These are phyloP conservation scores for Talaromyces sp. DNA, from an alignment of 2,329 filamentous ascomycete species.

Conservation along the genomic window DNA sequence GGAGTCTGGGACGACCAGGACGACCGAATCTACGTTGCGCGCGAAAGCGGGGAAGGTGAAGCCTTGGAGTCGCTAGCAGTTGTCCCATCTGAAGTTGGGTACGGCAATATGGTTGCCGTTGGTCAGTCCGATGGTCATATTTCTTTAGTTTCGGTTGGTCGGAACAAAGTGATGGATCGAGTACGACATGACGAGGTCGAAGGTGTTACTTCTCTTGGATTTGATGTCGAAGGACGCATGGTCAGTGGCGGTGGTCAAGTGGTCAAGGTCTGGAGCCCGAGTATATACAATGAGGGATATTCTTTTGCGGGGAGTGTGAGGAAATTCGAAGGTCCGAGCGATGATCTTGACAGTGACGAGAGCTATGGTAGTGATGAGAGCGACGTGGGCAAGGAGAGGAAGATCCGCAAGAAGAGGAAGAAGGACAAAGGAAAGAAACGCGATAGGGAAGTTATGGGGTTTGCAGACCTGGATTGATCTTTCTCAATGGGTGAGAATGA, in stretches of 20 bases:
- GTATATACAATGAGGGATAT: conserved; percentile 46
- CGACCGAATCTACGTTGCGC: conserved; percentile 74
- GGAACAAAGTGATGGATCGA: conserved; percentile 65
- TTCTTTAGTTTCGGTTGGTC: conserved; percentile 68
- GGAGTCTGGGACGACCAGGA: conserved; percentile 95
- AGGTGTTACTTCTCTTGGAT: conserved; percentile 72
- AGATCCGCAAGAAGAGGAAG: conserved; percentile 44
- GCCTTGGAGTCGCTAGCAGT: conserved; percentile 73
- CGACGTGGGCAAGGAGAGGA: conserved; percentile 44
- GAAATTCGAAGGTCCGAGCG: not conserved
- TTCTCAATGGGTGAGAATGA: not conserved
- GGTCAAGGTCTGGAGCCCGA: conserved; percentile 74
- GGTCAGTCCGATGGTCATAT: conserved; percentile 77
- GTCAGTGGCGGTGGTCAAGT: conserved; percentile 81
- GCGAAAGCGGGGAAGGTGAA: conserved; percentile 60
- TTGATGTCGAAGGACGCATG: conserved; percentile 79
- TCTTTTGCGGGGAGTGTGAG: conserved; percentile 4
- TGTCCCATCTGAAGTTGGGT: conserved; percentile 64
- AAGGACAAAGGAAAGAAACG: conserved; percentile 42
- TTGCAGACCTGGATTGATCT: conserved; percentile 38
- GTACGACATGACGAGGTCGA: conserved; percentile 80
- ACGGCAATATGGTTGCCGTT: conserved; percentile 63
- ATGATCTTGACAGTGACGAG: conserved; percentile 38
- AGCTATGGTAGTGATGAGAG: conserved; percentile 43
- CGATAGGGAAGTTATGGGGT: conserved; percentile 39